Percentiles rank a stretch among this genome's conserved stretches.
phyloP scores from a whole-genome alignment of 257 asterid species.

The Capsicum baccatum region DNA sequence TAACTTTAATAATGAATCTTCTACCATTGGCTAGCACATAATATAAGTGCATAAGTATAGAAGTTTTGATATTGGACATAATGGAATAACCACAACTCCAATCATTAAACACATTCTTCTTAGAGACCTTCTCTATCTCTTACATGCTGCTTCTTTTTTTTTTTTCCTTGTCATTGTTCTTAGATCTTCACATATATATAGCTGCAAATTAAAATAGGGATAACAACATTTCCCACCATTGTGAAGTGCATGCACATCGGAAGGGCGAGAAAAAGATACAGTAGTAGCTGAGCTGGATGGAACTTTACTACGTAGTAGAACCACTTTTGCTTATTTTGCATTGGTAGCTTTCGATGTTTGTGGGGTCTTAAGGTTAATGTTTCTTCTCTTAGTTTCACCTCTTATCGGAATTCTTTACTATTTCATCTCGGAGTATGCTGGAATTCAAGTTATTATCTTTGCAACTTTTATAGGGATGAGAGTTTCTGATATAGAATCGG shows the following conservation, averaged over 20 bases:
- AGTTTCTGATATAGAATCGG: constrained; percentile 39
- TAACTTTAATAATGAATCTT: not conserved
- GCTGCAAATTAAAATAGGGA: not conserved
- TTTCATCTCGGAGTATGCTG: constrained; percentile 38
- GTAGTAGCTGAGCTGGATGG: constrained; percentile 41
- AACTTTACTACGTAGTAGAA: constrained; percentile 27
- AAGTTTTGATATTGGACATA: too few species aligned
- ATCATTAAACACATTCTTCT: not conserved
- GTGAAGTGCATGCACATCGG: not conserved
- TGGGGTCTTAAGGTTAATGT: constrained; percentile 37
- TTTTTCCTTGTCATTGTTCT: not conserved
- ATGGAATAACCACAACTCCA: too few species aligned
- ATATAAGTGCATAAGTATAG: too few species aligned
- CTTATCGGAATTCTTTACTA: constrained; percentile 28
- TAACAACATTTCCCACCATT: not conserved
- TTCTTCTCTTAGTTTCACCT: constrained; percentile 38
- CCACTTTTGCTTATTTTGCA: constrained; percentile 39
- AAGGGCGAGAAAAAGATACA: constrained; percentile 29
- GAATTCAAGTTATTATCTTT: constrained; percentile 32
- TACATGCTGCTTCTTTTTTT: too few species aligned
- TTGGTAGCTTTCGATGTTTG: constrained; percentile 45
- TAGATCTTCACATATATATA: not conserved
- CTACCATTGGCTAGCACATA: too few species aligned
- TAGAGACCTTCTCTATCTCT: not conserved
- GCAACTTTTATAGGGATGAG: constrained; percentile 36